Evolutionary conservation across 2,329 filamentous ascomycete genomes (phyloP).

Genomic region (Cytospora chrysosperma): DNA sequence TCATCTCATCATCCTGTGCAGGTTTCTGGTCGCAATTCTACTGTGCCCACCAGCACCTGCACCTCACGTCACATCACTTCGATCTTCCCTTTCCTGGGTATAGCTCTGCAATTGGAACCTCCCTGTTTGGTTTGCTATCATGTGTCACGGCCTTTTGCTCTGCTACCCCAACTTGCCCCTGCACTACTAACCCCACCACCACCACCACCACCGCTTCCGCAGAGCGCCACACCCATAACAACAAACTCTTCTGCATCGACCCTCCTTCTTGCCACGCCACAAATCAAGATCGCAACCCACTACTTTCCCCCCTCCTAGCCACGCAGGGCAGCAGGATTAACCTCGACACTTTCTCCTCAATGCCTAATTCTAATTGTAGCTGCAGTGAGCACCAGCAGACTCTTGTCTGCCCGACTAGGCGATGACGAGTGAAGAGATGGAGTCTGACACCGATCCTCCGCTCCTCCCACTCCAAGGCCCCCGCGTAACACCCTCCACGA

Average conservation of each 20-base stretch:
- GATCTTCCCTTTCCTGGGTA: neutral
- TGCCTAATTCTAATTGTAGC: conserved; percentile 17
- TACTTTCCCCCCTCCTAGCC: neutral
- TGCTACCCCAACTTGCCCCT: neutral
- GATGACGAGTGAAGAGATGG: conserved; percentile 26
- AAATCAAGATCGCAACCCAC: neutral
- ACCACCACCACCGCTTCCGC: neutral
- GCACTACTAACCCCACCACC: neutral
- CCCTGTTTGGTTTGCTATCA: conserved; percentile 1
- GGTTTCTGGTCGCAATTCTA: neutral
- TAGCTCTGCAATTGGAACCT: neutral
- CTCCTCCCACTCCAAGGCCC: conserved; percentile 21
- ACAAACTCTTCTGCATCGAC: neutral
- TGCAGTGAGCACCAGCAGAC: conserved; percentile 24
- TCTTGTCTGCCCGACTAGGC: conserved; percentile 22
- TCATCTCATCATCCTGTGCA: neutral
- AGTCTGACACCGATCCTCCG: conserved; percentile 22
- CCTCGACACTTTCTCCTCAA: neutral
- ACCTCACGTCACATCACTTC: neutral
- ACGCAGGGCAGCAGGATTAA: neutral
- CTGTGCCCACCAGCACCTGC: neutral
- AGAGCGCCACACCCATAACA: neutral
- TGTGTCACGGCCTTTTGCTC: neutral
- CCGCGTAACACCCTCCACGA: conserved; percentile 9
- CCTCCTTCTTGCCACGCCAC: neutral